phyloP scores from a whole-genome alignment of 352 stramenopile species.

The Phytophthora cajani region DNA sequence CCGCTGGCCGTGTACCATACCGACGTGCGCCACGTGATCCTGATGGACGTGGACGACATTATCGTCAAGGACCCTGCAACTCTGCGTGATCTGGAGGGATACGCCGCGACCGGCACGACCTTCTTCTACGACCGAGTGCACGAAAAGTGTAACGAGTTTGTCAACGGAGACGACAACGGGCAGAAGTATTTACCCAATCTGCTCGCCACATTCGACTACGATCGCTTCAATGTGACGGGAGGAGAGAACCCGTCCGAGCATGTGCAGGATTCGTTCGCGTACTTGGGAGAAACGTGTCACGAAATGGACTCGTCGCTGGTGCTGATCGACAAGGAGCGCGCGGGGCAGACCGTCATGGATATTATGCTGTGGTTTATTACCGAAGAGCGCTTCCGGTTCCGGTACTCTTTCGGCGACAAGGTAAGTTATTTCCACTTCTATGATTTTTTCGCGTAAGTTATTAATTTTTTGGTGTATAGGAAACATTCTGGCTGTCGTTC shows the following conservation, averaged over 20 bases:
- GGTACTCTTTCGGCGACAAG: slow-evolving; percentile 71
- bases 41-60: slow-evolving; percentile 32
- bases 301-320: slow-evolving; percentile 77
- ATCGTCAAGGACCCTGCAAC: slow-evolving; percentile 35
- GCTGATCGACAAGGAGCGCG: slow-evolving; percentile 58
- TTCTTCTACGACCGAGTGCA: slow-evolving; percentile 45
- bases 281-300: slow-evolving; percentile 47
- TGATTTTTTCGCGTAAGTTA: not conserved
- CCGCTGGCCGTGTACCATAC: slow-evolving; percentile 29
- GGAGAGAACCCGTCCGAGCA: slow-evolving; percentile 33
- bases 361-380: slow-evolving; percentile 71
- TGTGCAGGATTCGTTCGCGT: slow-evolving; percentile 49
- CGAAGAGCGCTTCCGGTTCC: slow-evolving; percentile 52
- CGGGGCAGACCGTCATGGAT: slow-evolving; percentile 45
- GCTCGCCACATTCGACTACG: slow-evolving; percentile 54
- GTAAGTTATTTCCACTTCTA: not conserved
- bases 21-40: slow-evolving; percentile 23
- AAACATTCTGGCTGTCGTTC: slow-evolving; percentile 45
- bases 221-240: slow-evolving; percentile 36
- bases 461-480: slow-evolving; percentile 12
- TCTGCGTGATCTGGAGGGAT: slow-evolving; percentile 38
- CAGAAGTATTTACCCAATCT: slow-evolving; percentile 43
- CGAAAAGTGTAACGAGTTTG: slow-evolving; percentile 45
- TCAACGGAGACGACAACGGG: slow-evolving; percentile 38
- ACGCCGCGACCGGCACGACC: slow-evolving; percentile 51